These are phyloP conservation scores for Cryphonectria naterciae DNA, from an alignment of 2,329 filamentous ascomycete species.

Conservation along the genomic window DNA sequence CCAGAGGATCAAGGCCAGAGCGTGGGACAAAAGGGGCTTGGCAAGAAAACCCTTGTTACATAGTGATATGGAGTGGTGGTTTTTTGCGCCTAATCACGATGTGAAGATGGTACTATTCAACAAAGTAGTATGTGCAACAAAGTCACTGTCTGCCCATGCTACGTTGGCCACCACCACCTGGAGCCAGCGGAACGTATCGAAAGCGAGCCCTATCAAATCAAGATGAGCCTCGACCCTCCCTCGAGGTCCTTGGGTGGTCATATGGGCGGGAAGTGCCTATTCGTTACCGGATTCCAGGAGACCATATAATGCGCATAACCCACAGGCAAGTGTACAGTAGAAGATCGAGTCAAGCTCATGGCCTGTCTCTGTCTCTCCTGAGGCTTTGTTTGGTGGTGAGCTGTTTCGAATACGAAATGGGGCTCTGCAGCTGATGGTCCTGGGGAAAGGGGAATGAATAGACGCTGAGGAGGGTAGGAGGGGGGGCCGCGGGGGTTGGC, in stretches of 20 bases:
- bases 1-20: too few relatives aligned
- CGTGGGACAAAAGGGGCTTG: too few relatives aligned
- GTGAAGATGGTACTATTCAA: too few relatives aligned
- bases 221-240: conserved; percentile 1
- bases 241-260: background rate
- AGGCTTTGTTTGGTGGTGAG: background rate
- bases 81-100: too few relatives aligned
- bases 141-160: background rate
- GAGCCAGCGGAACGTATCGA: background rate
- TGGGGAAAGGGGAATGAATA: background rate
- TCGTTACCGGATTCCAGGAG: conserved; percentile 7
- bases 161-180: background rate
- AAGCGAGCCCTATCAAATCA: conserved; percentile 8
- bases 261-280: background rate
- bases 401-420: background rate
- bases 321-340: background rate
- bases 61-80: too few relatives aligned
- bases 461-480: background rate
- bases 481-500: background rate
- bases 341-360: background rate
- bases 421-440: background rate
- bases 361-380: background rate
- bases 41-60: too few relatives aligned
- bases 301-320: background rate
- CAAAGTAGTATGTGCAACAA: too few relatives aligned